A percentile compares a stretch with the other conserved stretches of the same genome.
phyloP scores from a whole-genome alignment of 1,284 basidiomycete genomes.

The Takashimella koratensis region DNA sequence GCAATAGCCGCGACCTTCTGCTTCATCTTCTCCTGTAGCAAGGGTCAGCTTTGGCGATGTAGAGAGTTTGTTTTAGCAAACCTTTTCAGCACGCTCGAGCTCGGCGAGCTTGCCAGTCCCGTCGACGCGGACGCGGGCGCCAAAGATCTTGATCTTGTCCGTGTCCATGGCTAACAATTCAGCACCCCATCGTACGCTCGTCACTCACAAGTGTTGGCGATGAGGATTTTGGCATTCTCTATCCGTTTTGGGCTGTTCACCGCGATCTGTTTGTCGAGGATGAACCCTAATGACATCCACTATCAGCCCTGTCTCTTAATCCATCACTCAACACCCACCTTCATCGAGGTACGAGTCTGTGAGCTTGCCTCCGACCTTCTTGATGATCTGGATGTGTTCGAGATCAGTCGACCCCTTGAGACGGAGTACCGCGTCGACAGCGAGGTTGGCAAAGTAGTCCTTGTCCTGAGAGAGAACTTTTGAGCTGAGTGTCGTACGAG shows the following conservation, averaged over 20 bases:
- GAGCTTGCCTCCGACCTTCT: slow-evolving; percentile 97
- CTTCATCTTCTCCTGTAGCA: slow-evolving; percentile 94
- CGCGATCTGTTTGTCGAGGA: slow-evolving; percentile 94
- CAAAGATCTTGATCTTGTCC: slow-evolving; percentile 99
- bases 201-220: slow-evolving; percentile 87
- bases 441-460: slow-evolving; percentile 96
- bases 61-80: no score
- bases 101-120: slow-evolving; percentile 95
- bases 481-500: slow-evolving; percentile 89
- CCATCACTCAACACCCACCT: slow-evolving; percentile 53
- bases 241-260: slow-evolving; percentile 92
- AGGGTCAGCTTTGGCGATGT: slow-evolving; percentile 2
- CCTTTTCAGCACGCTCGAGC: slow-evolving; percentile 90
- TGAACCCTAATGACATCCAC: slow-evolving; percentile 65
- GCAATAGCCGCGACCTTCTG: slow-evolving; percentile 94
- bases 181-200: not conserved
- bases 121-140: slow-evolving; percentile 92
- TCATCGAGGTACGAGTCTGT: slow-evolving; percentile 98
- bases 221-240: slow-evolving; percentile 93
- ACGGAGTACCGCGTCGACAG: slow-evolving; percentile 93
- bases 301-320: not conserved
- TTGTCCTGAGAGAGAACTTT: slow-evolving; percentile 98
- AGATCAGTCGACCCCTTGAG: slow-evolving; percentile 93
- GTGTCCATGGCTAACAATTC: slow-evolving; percentile 87
- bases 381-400: slow-evolving; percentile 99